phyloP scores from a whole-genome alignment of 1,284 basidiomycete species.

The Malassezia sympodialis region DNA sequence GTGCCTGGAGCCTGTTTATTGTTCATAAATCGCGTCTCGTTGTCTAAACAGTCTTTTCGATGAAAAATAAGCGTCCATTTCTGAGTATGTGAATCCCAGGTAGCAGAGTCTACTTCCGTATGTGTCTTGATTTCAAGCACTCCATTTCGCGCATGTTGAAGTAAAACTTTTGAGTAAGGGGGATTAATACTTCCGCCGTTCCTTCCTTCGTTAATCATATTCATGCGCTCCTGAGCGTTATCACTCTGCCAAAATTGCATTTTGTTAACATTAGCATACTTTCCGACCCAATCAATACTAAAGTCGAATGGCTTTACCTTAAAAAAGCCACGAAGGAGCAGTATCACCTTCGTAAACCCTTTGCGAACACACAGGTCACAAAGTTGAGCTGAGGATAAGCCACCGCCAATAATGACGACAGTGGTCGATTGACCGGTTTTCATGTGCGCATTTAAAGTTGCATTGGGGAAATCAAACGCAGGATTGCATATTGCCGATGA shows the following conservation, averaged over 20 bases:
- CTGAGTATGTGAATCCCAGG: neutral
- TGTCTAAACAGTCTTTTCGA: neutral
- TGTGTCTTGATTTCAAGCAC: constrained; percentile 30
- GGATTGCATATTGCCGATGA: constrained; percentile 33
- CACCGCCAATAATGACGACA: constrained; percentile 48
- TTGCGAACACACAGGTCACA: constrained; percentile 34
- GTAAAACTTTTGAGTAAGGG: constrained; percentile 30
- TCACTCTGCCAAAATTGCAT: constrained; percentile 47
- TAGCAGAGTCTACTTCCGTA: constrained; percentile 24
- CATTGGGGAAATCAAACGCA: constrained; percentile 14
- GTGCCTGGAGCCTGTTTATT: constrained; percentile 8
- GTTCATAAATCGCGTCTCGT: constrained; percentile 5
- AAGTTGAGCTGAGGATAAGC: constrained; percentile 49
- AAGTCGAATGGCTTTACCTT: constrained; percentile 48
- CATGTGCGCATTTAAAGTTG: constrained; percentile 1
- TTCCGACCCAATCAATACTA: constrained; percentile 38
- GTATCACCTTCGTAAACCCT: constrained; percentile 40
- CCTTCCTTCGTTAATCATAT: constrained; percentile 33
- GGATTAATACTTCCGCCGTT: constrained; percentile 47
- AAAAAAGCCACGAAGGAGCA: constrained; percentile 41
- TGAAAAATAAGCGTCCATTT: constrained; percentile 22
- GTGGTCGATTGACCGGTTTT: constrained; percentile 8
- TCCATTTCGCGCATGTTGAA: constrained; percentile 25
- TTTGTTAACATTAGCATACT: constrained; percentile 37
- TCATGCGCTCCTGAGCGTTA: constrained; percentile 23